Conservation (phyloP, 805 yeast species). For the Candida glaebosa region DNA sequence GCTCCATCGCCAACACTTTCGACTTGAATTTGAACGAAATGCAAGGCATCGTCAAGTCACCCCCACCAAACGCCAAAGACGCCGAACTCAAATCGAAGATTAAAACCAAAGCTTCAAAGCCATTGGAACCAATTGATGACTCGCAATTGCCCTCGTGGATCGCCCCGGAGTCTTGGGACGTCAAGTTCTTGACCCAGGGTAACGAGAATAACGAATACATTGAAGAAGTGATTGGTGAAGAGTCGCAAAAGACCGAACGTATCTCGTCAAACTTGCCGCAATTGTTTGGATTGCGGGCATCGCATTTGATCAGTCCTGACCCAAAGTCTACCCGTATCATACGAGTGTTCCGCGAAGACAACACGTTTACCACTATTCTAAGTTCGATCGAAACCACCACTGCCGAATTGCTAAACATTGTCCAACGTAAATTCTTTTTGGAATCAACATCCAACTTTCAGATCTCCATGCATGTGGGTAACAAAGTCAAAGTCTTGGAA, state of each 20-base stretch:
- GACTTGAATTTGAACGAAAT: conserved; percentile 50
- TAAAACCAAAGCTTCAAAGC: too few relatives aligned
- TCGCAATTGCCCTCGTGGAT: conserved; percentile 24
- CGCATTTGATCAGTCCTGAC: conserved; percentile 13
- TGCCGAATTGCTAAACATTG: conserved; percentile 63
- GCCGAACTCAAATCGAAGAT: not conserved
- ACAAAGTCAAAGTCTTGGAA: conserved; percentile 67
- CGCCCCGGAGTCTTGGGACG: conserved; percentile 51
- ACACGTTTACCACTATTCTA: conserved; percentile 79
- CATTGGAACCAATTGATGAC: conserved; percentile 1
- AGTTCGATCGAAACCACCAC: conserved; percentile 78
- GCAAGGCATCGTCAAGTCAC: conserved; percentile 44
- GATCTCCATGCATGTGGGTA: conserved; percentile 72
- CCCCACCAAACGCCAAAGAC: not conserved
- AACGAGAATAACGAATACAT: conserved; percentile 8
- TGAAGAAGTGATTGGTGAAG: conserved; percentile 7
- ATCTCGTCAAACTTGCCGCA: conserved; percentile 21
- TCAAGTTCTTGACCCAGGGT: conserved; percentile 25
- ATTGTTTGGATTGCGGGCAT: conserved; percentile 24
- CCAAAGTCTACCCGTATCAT: conserved; percentile 43
- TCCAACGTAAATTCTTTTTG: conserved; percentile 75
- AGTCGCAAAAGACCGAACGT: not conserved
- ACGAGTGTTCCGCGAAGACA: conserved; percentile 78
- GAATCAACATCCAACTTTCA: conserved; percentile 70
- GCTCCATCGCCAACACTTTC: conserved; percentile 16